These are phyloP conservation scores for Sarocladium kiliense DNA, from an alignment of 2,329 filamentous ascomycete genomes.

Conservation along the genomic window DNA sequence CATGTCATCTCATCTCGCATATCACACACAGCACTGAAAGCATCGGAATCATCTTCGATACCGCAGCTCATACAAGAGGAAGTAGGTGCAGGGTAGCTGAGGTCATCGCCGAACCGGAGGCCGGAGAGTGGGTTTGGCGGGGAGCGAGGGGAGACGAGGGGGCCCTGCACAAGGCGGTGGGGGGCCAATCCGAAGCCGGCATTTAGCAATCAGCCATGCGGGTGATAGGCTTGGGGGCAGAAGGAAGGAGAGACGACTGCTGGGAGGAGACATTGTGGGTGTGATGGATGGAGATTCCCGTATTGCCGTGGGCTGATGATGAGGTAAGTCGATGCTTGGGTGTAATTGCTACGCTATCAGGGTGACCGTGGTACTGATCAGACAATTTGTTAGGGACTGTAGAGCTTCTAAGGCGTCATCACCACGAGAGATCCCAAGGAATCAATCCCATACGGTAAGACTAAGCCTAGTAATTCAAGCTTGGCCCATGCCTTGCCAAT, in stretches of 20 bases:
- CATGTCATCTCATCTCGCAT: too few relatives aligned
- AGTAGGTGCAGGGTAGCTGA: slow-evolving; percentile 1
- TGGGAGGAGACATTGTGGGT: neutral
- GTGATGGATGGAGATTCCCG: slow-evolving; percentile 14
- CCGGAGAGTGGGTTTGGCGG: slow-evolving; percentile 6
- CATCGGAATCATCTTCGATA: too few relatives aligned
- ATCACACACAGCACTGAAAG: too few relatives aligned
- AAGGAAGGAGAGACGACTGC: neutral
- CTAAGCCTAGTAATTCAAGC: neutral
- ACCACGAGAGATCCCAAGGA: too few relatives aligned
- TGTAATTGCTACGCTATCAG: too few relatives aligned
- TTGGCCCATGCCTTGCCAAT: neutral
- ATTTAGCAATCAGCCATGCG: slow-evolving; percentile 23
- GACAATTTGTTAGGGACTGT: too few relatives aligned
- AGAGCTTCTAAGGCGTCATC: too few relatives aligned
- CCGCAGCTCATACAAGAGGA: too few relatives aligned
- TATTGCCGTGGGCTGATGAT: neutral
- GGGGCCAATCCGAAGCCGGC: slow-evolving; percentile 17
- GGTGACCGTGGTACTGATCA: too few relatives aligned
- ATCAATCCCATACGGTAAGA: too few relatives aligned
- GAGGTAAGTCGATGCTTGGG: neutral
- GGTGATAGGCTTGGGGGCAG: neutral
- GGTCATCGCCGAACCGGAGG: slow-evolving; percentile 1
- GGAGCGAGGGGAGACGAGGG: slow-evolving; percentile 8
- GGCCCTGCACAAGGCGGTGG: neutral